phyloP scores from a whole-genome alignment of 345 rosid species.

The Sisymbrium altissimum region DNA sequence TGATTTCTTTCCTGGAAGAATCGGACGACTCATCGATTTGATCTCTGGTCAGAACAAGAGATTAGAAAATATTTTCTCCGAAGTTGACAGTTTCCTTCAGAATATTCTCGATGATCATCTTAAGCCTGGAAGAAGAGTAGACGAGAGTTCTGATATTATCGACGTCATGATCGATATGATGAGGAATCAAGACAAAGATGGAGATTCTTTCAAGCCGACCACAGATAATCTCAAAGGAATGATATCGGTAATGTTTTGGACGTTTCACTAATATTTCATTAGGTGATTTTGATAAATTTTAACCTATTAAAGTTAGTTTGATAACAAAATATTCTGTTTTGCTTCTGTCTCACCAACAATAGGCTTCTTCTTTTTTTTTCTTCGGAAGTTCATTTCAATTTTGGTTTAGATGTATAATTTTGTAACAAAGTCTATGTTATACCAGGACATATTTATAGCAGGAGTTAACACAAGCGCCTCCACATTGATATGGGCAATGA shows the following conservation, averaged over 20 bases:
- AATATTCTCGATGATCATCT: slow-evolving; percentile 23
- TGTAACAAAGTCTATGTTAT: background rate
- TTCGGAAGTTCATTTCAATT: too few species aligned
- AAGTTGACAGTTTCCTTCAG: slow-evolving; percentile 25
- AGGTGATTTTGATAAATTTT: too few species aligned
- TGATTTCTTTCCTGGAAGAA: slow-evolving; percentile 20
- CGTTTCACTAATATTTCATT: too few species aligned
- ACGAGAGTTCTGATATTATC: slow-evolving; percentile 32
- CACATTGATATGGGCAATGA: slow-evolving; percentile 43
- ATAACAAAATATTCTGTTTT: too few species aligned
- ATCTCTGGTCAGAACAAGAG: slow-evolving; percentile 14
- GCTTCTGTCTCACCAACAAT: too few species aligned
- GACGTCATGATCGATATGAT: slow-evolving; percentile 40
- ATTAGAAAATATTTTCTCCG: background rate
- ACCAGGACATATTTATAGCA: slow-evolving; percentile 41
- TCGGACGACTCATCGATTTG: slow-evolving; percentile 9
- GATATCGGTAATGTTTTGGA: slow-evolving; percentile 26
- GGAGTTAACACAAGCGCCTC: slow-evolving; percentile 39
- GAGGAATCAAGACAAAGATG: slow-evolving; percentile 27
- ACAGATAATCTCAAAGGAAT: slow-evolving; percentile 45
- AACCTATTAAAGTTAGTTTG: too few species aligned
- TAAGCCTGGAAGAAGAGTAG: background rate
- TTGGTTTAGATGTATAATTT: too few species aligned
- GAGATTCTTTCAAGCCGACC: slow-evolving; percentile 15
- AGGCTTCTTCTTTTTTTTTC: too few species aligned